phyloP scores from a whole-genome alignment of 176 grass and related monocot genomes.

The Cocos nucifera region DNA sequence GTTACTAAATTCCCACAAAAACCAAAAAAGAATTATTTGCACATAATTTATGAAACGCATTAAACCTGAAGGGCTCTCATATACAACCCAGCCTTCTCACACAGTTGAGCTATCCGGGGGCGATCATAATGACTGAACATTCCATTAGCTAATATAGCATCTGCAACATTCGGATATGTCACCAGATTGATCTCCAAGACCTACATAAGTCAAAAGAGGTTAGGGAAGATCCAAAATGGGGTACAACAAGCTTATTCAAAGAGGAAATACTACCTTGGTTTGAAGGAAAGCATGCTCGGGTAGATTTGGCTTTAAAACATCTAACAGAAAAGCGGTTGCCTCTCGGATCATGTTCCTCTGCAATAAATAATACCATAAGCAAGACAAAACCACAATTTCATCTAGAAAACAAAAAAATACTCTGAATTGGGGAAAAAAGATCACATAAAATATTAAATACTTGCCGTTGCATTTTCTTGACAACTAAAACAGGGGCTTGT shows the following conservation, averaged over 20 bases:
- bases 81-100: constrained; percentile 94
- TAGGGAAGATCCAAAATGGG: constrained; percentile 3
- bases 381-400: too few species aligned
- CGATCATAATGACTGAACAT: constrained; percentile 99
- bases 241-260: not conserved
- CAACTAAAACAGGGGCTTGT: too few species aligned
- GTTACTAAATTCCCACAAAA: constrained; percentile 8
- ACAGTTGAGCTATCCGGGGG: constrained; percentile 93
- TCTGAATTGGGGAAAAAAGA: too few species aligned
- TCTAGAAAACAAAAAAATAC: too few species aligned
- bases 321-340: constrained; percentile 87
- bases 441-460: too few species aligned
- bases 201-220: constrained; percentile 32
- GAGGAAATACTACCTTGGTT: constrained; percentile 53
- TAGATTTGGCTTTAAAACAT: constrained; percentile 93
- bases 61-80: constrained; percentile 86
- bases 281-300: constrained; percentile 91
- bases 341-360: constrained; percentile 90
- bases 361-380: too few species aligned
- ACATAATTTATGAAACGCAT: constrained; percentile 14
- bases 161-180: constrained; percentile 93
- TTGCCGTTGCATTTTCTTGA: too few species aligned
- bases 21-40: not conserved
- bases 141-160: constrained; percentile 97
- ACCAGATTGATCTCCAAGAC: constrained; percentile 98